Base-by-base conservation (phyloP, 106 monocot species). In the Dactylorhiza incarnata region DNA sequence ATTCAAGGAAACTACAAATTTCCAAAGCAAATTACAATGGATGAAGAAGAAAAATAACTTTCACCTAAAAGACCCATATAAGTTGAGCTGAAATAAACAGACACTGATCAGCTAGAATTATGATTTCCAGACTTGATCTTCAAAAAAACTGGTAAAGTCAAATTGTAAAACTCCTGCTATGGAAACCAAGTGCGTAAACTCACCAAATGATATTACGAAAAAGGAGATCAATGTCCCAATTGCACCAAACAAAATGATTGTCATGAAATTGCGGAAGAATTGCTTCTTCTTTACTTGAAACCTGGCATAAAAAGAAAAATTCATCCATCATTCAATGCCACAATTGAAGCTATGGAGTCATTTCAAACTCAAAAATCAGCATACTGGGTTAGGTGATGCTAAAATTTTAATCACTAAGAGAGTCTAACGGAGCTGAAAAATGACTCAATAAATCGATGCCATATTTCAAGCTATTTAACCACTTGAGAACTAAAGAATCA, bases 251-350 rank as follows among this genome's bases (percentile, higher is more conserved):
- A 95, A 82, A 52, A 78, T 86, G 48, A 95, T 95, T n/a, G 95
- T 95, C 81, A 93, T 84, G 73, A 95, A 95, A 79, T 95, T 95
- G 77, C 88, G 95, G 78, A 95, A 95, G 75, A 95, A 95, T 61
- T 95, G 90, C 76, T 95, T 95, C 88, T 95, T 95, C 82, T 95
- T 95, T 13, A 95, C 95, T 80, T 95, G 95, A 75, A 69, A 69
- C 14, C 43, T 46, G 14, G 17, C 45, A 17, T 43, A 46, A 69
- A 66, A 29, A 17, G 69, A 46, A 69, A 65, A 65, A 12, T 65
- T 0, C 26, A 65, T 10, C 29, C 25, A 65, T 11, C 65, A 2
- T 65, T 65, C 65, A 37, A 65, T 11, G 61, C 26, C 29, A 12
- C 65, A 29, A 17, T 58, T 12, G n/a, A 65, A 26, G 26, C 26